These are phyloP conservation scores for Calocera viscosa DNA, from an alignment of 768 basidiomycete genomes.

Conservation along the genomic window DNA sequence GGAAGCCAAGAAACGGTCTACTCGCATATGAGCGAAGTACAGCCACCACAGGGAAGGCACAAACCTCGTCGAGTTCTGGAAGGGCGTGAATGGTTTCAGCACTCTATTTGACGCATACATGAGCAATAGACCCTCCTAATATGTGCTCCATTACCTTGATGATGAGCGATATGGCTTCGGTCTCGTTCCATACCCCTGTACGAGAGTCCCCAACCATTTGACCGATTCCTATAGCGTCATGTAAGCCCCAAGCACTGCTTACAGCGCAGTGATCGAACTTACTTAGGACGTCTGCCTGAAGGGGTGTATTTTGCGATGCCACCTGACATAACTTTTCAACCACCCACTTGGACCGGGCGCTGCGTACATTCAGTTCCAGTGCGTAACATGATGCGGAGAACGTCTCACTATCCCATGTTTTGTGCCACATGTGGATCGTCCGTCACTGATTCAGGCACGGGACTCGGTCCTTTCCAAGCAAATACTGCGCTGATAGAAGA, in stretches of 20 bases:
- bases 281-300: conserved; percentile 31
- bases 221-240: conserved; percentile 29
- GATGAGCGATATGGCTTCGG: conserved; percentile 36
- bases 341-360: conserved; percentile 40
- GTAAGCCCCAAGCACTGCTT: not conserved
- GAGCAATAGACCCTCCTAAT: conserved; percentile 23
- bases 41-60: conserved; percentile 24
- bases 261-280: not conserved
- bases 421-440: conserved; percentile 9
- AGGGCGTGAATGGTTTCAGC: conserved; percentile 23
- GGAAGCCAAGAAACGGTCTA: conserved; percentile 41
- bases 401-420: conserved; percentile 12
- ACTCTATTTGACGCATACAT: conserved; percentile 21
- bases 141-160: conserved; percentile 33
- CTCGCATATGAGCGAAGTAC: not conserved
- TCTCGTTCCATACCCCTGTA: conserved; percentile 44
- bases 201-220: conserved; percentile 43
- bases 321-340: conserved; percentile 40
- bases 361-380: conserved; percentile 16
- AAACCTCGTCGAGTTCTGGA: conserved; percentile 28
- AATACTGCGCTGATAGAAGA: conserved; percentile 34
- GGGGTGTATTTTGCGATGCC: conserved; percentile 25
- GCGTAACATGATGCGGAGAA: not conserved
- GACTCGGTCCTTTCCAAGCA: conserved; percentile 6
- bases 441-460: conserved; percentile 4